Evolutionary conservation across 2,329 filamentous ascomycete species (phyloP), one percentile per base, ranked within the genome.

Genomic region (Ceratocystis smalleyi): DNA sequence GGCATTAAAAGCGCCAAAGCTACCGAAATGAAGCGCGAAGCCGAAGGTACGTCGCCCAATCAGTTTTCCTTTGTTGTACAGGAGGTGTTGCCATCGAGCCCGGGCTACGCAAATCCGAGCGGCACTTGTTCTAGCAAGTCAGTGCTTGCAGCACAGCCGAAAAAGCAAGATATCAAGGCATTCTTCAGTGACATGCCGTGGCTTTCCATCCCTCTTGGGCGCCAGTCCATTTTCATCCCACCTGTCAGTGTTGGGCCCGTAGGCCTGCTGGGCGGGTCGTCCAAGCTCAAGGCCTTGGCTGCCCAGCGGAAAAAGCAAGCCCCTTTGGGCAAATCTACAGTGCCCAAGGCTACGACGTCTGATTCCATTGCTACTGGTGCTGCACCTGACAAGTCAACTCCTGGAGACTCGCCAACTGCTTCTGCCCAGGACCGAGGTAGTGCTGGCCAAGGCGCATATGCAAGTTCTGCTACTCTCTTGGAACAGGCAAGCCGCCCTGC

Each of bases 141-240:
- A 35, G 61, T 22, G 30, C 35, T 54, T 35, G 61, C 22, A 32
- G 17, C 24, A 32, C 66, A 27, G 43, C 47, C 10, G 43, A 59
- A 62, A 59, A 35, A 15, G n/a, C 8, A 47, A 43, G 8, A 64
- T 43, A 59, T 64, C 51, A 59, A 43, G 54, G 59, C 66, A 78
- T 89, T 91, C 74, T 99, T 96, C 73, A 76, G 78, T 70, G 91
- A 95, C 71, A 87, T 87, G 71, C 89, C 91, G 0, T 99, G 94
- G 92, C 79, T 91, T 63, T 81, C 85, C 62, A 77, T 92, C 10
- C 88, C 91, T 24, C 69, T 74, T 47, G 74, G 86, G 59, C 83
- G 88, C 35, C 80, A 82, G 68, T 81, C 87, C 17, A 79, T 86
- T 17, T 81, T 91, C 45, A 75, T 88, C 61, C 78, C 85, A 49